These are phyloP conservation scores for Kurtzmaniella quercitrusa DNA, from an alignment of 1,139 yeast species.

Conservation along the genomic window DNA sequence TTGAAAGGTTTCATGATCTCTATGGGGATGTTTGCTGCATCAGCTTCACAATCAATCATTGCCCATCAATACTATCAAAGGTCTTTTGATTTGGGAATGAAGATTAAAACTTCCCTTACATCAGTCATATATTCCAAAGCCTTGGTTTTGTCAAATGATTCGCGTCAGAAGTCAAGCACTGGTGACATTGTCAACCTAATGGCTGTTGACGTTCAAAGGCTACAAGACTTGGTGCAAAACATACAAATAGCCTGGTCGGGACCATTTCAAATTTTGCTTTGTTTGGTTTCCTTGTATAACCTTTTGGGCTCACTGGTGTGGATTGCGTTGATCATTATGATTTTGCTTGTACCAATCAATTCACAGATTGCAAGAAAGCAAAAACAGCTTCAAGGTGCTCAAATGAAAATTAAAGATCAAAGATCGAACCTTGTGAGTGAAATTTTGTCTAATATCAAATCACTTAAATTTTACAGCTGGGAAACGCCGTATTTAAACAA, in stretches of 20 bases:
- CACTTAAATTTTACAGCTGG: slow-evolving; percentile 73
- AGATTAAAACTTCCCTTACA: slow-evolving; percentile 46
- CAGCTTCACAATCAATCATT: slow-evolving; percentile 39
- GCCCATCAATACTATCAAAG: slow-evolving; percentile 47
- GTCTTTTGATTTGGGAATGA: slow-evolving; percentile 46
- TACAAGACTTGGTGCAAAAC: slow-evolving; percentile 52
- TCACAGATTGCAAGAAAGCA: slow-evolving; percentile 44
- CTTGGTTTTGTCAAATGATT: slow-evolving; percentile 42
- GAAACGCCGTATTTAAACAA: slow-evolving; percentile 59
- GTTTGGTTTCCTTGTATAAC: slow-evolving; percentile 53
- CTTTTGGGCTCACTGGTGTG: slow-evolving; percentile 60
- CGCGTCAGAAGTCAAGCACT: slow-evolving; percentile 42
- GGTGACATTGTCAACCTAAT: slow-evolving; percentile 57
- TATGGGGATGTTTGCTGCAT: slow-evolving; percentile 40
- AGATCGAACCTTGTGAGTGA: slow-evolving; percentile 59
- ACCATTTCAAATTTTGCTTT: slow-evolving; percentile 54
- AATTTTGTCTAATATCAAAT: slow-evolving; percentile 60
- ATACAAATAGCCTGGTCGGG: slow-evolving; percentile 55
- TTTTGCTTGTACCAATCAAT: slow-evolving; percentile 57
- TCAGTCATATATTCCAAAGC: slow-evolving; percentile 50
- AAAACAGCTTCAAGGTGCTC: slow-evolving; percentile 48
- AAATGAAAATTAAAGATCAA: slow-evolving; percentile 65
- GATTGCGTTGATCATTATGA: slow-evolving; percentile 53
- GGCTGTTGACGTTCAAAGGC: slow-evolving; percentile 52
- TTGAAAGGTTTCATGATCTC: slow-evolving; percentile 45